Base-by-base conservation (phyloP, 1,284 basidiomycete genomes). In the Inonotus obliquus region DNA sequence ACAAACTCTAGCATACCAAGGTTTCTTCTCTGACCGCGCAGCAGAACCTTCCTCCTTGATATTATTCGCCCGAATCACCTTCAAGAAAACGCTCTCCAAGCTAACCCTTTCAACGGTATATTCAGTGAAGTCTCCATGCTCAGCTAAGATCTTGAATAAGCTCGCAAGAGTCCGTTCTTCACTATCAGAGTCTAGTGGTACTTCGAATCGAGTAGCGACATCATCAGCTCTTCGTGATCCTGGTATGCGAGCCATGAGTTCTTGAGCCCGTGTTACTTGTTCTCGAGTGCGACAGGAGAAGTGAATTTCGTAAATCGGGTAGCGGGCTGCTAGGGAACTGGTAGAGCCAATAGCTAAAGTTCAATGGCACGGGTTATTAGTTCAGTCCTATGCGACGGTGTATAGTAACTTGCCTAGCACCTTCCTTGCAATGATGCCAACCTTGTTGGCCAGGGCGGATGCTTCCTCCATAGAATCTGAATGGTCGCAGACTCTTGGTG, bases 401-500 rank as follows among this genome's bases (percentile, higher is more conserved):
- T 21, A 21, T 37, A 7, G 19, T 37, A n/a, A 68, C 82, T 62
- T 66, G 83, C 86, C 86, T 2, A 91, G 77, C 77, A 91, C 78
- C 59, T 78, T 80, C 63, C 82, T 83, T 4, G 88, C 84, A 23
- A 91, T 72, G 62, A 91, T 89, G 3, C 87, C 87, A 29, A 91
- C 89, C 68, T 84, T 84, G 66, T 79, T 85, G 0, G 89, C 86
- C 1, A 92, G 77, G 1, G 88, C 87, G 6, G 89, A 88, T 0
- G 89, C 90, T 71, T 92, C 90, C 72, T 92, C 90, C 89, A 92
- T 92, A 0, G 87, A 89, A 72, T 92, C 90, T 83, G 72, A 72
- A 13, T 71, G 11, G 62, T 73, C 68, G 44, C 76, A 69, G 21
- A 55, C 58, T 59, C 54, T 44, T 44, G 35, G 54, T 11, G 52